Evolutionary conservation across 768 basidiomycete species (phyloP).

Genomic region (Lactarius tabidus): DNA sequence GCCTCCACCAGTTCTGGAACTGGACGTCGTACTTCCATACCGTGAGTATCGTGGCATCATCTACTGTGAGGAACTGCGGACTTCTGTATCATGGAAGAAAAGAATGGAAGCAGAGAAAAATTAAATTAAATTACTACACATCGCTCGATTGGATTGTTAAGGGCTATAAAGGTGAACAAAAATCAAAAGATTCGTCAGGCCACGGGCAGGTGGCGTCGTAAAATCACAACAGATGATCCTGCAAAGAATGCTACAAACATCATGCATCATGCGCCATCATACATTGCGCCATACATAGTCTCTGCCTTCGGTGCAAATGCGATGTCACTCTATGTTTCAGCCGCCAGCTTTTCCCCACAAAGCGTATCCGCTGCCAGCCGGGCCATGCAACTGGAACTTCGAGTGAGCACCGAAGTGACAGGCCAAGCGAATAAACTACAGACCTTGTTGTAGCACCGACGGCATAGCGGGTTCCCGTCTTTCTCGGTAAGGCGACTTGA

Average conservation of each 20-base stretch:
- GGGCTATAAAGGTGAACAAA: constrained; percentile 9
- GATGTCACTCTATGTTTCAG: constrained; percentile 26
- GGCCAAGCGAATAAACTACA: constrained; percentile 7
- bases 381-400: constrained; percentile 56
- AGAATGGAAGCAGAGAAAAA: not conserved
- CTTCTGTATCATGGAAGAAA: not conserved
- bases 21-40: not conserved
- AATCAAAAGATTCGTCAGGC: not conserved
- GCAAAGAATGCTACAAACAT: constrained; percentile 10
- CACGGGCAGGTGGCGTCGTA: constrained; percentile 12
- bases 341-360: constrained; percentile 52
- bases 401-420: not conserved
- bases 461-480: constrained; percentile 67
- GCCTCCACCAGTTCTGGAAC: no score
- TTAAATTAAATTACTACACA: not conserved
- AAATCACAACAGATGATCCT: constrained; percentile 3
- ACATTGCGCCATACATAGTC: constrained; percentile 15
- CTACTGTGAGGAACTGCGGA: not conserved
- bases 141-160: not conserved
- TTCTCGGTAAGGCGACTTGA: constrained; percentile 71
- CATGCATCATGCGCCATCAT: constrained; percentile 13
- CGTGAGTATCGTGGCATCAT: no score
- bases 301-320: not conserved
- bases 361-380: constrained; percentile 73
- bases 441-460: constrained; percentile 70